Base-by-base conservation (phyloP, 805 yeast genomes). In the Zygosaccharomyces rouxii region DNA sequence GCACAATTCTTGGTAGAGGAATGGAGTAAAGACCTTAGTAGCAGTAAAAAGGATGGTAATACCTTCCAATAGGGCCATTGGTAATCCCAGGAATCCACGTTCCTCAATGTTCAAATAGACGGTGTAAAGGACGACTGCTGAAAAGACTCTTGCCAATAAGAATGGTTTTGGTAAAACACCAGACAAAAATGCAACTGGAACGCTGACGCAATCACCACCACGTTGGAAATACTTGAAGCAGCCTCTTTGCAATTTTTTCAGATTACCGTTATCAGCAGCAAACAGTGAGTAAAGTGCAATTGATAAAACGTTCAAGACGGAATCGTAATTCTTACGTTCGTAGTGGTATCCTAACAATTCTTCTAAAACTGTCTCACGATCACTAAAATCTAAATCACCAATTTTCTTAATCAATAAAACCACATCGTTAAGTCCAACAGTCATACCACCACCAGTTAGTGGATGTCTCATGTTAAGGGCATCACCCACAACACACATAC, bases 391-490 rank as follows among this genome's bases (percentile, higher is more conserved):
- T 41, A 66, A 44, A 35, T 65, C 64, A 51, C 68, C 70, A 28
- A 67, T 65, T 60, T 45, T 75, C 59, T 47, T 84, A 45, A 94
- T 72, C 35, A 86, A 68, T 56, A 78, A 76, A 16, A 86, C 80
- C 40, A 89, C 73, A 67, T 94, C 99, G 63, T 83, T 86, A 51
- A 94, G 72, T 2, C 97, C 97, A 38, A 94, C 99, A 22, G 98
- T 89, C 99, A 94, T 94, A 52, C 99, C 99, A 55, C 99, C 99
- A 46, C 99, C 99, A 1, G 98, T 94, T 52, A 94, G 77, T 23
- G 99, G 99, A 66, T 94, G 99, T 66, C 99, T 79, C 97, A 94
- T 94, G 67, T 94, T 94, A 57, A 90, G 75, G 1, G 99, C 87
- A 66, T 94, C 99, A 42, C 99, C 99, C 30, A 94, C 64, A 56